These are phyloP conservation scores for Moricandia arvensis DNA, from an alignment of 345 rosid genomes.

Conservation along the genomic window DNA sequence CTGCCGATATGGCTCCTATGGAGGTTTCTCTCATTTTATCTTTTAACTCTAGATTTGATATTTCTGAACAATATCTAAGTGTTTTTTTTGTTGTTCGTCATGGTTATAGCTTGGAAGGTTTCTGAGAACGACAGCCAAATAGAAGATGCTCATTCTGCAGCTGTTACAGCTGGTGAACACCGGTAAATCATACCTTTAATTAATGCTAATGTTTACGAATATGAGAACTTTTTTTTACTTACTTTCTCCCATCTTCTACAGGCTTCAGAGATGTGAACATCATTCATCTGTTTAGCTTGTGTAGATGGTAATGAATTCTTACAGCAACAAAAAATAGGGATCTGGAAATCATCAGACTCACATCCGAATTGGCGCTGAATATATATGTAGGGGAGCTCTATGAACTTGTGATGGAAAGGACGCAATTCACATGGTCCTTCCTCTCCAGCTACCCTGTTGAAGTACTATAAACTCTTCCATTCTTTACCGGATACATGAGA, in stretches of 20 bases:
- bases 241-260: constrained; percentile 30
- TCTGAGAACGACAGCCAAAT: constrained; percentile 76
- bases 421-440: constrained; percentile 80
- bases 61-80: neutral
- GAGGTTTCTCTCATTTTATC: constrained; percentile 46
- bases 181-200: constrained; percentile 32
- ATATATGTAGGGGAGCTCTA: constrained; percentile 59
- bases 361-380: neutral
- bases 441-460: constrained; percentile 61
- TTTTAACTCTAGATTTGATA: neutral
- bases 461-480: constrained; percentile 38
- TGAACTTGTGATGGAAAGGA: constrained; percentile 89
- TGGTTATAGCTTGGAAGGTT: constrained; percentile 60
- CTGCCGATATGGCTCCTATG: constrained; percentile 68
- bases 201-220: neutral
- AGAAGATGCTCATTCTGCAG: constrained; percentile 90
- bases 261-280: constrained; percentile 66
- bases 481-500: neutral
- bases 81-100: neutral
- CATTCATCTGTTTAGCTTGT: constrained; percentile 86
- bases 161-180: constrained; percentile 84
- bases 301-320: constrained; percentile 58
- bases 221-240: neutral
- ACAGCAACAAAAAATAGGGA: neutral
- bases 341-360: neutral